These are phyloP conservation scores for Linnemannia schmuckeri DNA, from an alignment of 192 early-diverging fungal species.

Conservation along the genomic window DNA sequence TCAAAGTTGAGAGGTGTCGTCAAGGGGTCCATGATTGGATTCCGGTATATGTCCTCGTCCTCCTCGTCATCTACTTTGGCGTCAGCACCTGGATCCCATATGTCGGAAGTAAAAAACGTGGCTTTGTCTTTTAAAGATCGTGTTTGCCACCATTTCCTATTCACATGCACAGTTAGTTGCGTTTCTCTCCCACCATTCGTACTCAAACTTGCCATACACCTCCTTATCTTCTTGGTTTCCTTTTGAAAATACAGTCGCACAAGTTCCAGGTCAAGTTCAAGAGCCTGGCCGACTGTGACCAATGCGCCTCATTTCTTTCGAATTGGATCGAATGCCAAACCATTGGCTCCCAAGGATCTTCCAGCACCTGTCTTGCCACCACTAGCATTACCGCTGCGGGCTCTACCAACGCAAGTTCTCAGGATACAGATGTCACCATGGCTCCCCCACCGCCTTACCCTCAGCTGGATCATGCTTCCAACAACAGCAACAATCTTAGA, in stretches of 20 bases:
- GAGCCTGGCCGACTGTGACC: slow-evolving; percentile 14
- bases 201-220: not conserved
- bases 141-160: too few species aligned
- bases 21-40: slow-evolving; percentile 33
- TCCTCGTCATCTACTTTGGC: not conserved
- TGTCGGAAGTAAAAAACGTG: not conserved
- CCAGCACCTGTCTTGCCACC: not conserved
- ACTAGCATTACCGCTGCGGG: too few species aligned
- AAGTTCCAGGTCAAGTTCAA: slow-evolving; percentile 36
- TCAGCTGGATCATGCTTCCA: not conserved
- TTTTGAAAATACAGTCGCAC: too few species aligned
- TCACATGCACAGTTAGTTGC: too few species aligned
- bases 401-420: not conserved
- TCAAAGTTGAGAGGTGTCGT: slow-evolving; percentile 16
- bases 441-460: not conserved
- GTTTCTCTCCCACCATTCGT: not conserved
- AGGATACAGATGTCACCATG: not conserved
- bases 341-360: not conserved
- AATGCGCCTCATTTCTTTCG: slow-evolving; percentile 12
- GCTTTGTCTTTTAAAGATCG: too few species aligned
- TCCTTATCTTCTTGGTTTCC: not conserved
- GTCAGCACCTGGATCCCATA: not conserved
- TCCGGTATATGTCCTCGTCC: not conserved
- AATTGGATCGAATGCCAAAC: slow-evolving; percentile 22
- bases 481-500: not conserved